Evolutionary conservation across 108 stramenopile species (phyloP), one percentile per base, ranked within the genome.

Genomic region (Hondaea fermentalgiana): DNA sequence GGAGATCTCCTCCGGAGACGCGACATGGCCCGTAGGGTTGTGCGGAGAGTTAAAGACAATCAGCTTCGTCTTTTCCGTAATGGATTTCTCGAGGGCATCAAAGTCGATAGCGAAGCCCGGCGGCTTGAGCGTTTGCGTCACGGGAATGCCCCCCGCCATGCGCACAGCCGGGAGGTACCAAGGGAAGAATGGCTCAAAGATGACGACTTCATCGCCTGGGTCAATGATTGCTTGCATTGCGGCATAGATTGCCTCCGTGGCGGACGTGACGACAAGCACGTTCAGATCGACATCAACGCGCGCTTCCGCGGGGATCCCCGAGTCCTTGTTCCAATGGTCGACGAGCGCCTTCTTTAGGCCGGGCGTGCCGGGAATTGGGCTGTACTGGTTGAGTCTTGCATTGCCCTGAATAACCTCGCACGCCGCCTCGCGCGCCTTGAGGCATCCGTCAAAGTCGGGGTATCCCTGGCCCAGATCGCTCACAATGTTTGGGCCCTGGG

Each of bases 171-270:
- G 95, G 14, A 94, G 92, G 90, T 98, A 98, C 28, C 96, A 64
- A 87, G 98, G 98, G 89, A 99, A 99, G 92, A 96, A 97, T 16
- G 99, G 99, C 91, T 99, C 98, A 72, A 98, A 95, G n/a, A 98
- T 89, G 57, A 98, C 89, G 4, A 98, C 99, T 90, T 99, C 99
- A 89, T 98, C 98, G 5, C 95, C 97, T 0, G 93, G 91, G 64
- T 92, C 92, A 44, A 99, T 87, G 5, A 97, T 96, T 49, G 97
- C 94, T 88, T 96, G 97, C 49, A 97, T 89, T 88, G 94, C 91
- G 45, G 97, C 88, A 88, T 96, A 97, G 59, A 98, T 88, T 1
- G 97, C 97, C 89, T 98, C 97, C 72, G 95, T 95, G 5, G 98
- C 98, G 4, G 98, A 98, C 23, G 98, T 96, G 5, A 97, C 97